A percentile compares a stretch with the other conserved stretches of the same genome.
phyloP scores from a whole-genome alignment of 2,329 filamentous ascomycete genomes.

The Didymella keratinophila region DNA sequence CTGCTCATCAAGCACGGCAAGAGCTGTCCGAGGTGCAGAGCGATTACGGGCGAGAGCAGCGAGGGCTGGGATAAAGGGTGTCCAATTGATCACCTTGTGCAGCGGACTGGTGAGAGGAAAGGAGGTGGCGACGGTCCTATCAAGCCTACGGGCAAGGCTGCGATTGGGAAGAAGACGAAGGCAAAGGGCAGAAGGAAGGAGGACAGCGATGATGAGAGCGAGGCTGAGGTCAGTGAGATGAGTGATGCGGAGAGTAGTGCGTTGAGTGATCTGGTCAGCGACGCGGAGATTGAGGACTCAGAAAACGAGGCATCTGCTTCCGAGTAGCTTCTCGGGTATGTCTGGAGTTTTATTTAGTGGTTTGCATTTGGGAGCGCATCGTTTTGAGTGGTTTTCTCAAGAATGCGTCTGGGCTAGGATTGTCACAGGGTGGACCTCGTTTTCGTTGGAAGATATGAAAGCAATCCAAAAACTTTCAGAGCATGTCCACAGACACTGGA shows the following conservation, averaged over 20 bases:
- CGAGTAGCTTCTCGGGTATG: not conserved
- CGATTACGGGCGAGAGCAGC: constrained; percentile 66
- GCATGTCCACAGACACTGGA: too few relatives aligned
- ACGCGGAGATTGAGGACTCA: constrained; percentile 9
- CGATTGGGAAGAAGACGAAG: constrained; percentile 26
- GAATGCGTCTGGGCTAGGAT: too few relatives aligned
- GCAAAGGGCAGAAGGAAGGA: constrained; percentile 25
- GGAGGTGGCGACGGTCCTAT: constrained; percentile 32
- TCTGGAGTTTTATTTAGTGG: not conserved
- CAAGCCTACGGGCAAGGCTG: constrained; percentile 19
- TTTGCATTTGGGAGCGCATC: not conserved
- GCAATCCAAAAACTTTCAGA: too few relatives aligned
- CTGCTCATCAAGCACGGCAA: constrained; percentile 70
- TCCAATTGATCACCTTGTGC: constrained; percentile 69
- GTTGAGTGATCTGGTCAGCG: constrained; percentile 19
- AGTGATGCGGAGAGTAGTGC: constrained; percentile 36
- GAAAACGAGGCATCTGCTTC: constrained; percentile 7
- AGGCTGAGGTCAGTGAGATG: constrained; percentile 37
- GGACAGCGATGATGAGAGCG: constrained; percentile 36
- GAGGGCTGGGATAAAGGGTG: constrained; percentile 70
- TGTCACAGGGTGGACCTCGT: too few relatives aligned
- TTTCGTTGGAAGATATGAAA: too few relatives aligned
- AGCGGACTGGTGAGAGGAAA: constrained; percentile 63
- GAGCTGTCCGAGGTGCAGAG: constrained; percentile 66
- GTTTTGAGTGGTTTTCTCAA: not conserved